Evolutionary conservation across 1,284 basidiomycete genomes (phyloP), one percentile per base, ranked within the genome.

Genomic region (Rhodotorula sp.): DNA sequence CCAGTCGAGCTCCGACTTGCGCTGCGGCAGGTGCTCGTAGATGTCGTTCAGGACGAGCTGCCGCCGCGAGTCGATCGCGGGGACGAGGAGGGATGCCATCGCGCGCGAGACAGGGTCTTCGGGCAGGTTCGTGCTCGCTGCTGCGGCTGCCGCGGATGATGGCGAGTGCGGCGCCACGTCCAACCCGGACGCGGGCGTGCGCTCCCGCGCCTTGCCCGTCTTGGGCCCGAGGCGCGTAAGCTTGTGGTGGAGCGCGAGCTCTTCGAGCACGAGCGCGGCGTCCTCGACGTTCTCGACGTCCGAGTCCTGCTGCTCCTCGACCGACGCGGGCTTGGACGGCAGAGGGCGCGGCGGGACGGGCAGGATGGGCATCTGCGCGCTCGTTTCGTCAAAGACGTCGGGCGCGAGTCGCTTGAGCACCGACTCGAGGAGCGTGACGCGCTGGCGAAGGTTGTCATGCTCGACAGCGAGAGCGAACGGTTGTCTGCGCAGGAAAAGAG

Each of bases 401-500:
- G 62, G 62, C 27, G 62, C 62, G 25, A 63, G 62, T 21, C 53
- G 62, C n/a, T 44, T n/a, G 54, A 78, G 64, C 48, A 74, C 63
- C 5, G 61, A 59, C 56, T 78, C 76, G 46, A 78, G 69, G 23
- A 69, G 62, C 14, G 66, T 62, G 25, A 79, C 72, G 41, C 73
- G 71, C 17, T 49, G 56, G 46, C 74, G 85, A 71, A 87, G 82
- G 25, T 86, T 84, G 16, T 87, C 87, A 72, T 85, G 86, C 69
- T 87, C 86, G 48, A 81, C 76, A 23, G 86, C 82, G 23, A 83
- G 85, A 60, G 87, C 85, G 73, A 87, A 87, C 72, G 87, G 87
- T 75, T 87, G 87, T 7, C 64, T 61, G 60, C 7, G 55, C 12
- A 16, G 9, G n/a, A 23, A 25, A 9, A 27, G 52, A 42, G 34